Conservation (phyloP, 768 basidiomycete species). For the Gymnopilus junonius region DNA sequence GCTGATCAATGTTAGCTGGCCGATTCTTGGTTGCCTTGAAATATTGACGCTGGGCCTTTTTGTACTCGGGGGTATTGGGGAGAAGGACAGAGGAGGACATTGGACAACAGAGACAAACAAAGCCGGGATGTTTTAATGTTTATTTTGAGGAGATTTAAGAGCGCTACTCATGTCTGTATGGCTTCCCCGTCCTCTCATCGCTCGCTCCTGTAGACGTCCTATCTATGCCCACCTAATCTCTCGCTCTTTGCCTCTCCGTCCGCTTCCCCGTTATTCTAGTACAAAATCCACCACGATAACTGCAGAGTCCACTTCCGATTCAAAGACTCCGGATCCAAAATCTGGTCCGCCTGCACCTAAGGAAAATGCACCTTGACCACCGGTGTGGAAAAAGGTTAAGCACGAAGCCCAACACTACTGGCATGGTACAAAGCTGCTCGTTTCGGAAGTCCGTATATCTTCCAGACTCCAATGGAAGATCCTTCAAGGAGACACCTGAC, state of each 20-base stretch:
- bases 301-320: slow-evolving; percentile 24
- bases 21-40: slow-evolving; percentile 64
- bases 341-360: slow-evolving; percentile 52
- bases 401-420: slow-evolving; percentile 97
- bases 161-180: slow-evolving; percentile 73
- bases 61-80: slow-evolving; percentile 56
- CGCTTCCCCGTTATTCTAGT: slow-evolving; percentile 37
- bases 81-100: slow-evolving; percentile 45
- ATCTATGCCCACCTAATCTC: slow-evolving; percentile 32
- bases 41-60: slow-evolving; percentile 59
- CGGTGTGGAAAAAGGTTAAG: slow-evolving; percentile 92
- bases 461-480: slow-evolving; percentile 89
- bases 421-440: slow-evolving; percentile 93
- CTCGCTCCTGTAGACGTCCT: slow-evolving; percentile 42
- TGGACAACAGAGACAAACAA: slow-evolving; percentile 38
- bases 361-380: slow-evolving; percentile 43
- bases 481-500: slow-evolving; percentile 91
- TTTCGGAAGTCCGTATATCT: slow-evolving; percentile 93
- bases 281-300: slow-evolving; percentile 31
- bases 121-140: background rate
- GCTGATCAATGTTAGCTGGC: slow-evolving; percentile 42
- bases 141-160: background rate
- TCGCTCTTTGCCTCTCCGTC: slow-evolving; percentile 18
- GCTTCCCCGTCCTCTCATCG: slow-evolving; percentile 61
- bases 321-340: slow-evolving; percentile 45